A percentile compares a stretch with the other conserved stretches of the same genome.
These are phyloP conservation scores for Kazachstania martiniae DNA, from an alignment of 805 yeast genomes.

Conservation along the genomic window DNA sequence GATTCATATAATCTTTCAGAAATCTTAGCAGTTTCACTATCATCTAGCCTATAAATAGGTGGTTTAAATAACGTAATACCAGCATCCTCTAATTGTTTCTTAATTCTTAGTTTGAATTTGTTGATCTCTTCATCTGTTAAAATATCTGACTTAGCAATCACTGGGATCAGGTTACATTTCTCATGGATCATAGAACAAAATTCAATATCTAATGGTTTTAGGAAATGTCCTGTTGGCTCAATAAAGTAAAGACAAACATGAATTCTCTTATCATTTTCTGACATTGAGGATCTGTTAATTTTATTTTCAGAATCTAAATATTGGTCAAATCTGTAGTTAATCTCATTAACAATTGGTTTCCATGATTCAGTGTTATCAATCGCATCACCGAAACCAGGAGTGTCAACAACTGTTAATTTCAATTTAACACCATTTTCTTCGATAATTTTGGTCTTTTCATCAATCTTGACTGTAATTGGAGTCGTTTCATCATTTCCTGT, in stretches of 20 bases:
- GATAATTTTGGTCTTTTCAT: constrained; percentile 55
- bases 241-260: constrained; percentile 91
- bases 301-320: constrained; percentile 85
- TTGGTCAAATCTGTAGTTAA: constrained; percentile 74
- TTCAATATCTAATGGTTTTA: constrained; percentile 79
- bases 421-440: constrained; percentile 92
- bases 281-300: constrained; percentile 54
- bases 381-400: constrained; percentile 91
- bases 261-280: constrained; percentile 59
- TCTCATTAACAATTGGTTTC: constrained; percentile 87
- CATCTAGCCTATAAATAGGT: constrained; percentile 66
- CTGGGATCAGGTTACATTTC: constrained; percentile 88
- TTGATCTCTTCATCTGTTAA: constrained; percentile 76
- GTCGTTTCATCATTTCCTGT: too few species aligned
- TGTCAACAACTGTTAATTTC: constrained; percentile 70
- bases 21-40: constrained; percentile 64
- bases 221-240: constrained; percentile 93
- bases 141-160: constrained; percentile 91
- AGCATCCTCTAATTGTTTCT: constrained; percentile 65
- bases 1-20: constrained; percentile 56
- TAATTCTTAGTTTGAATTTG: constrained; percentile 65
- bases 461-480: constrained; percentile 55
- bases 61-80: constrained; percentile 72
- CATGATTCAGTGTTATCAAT: constrained; percentile 72
- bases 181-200: constrained; percentile 82